Evolutionary conservation across 2,329 filamentous ascomycete genomes (phyloP).

Genomic region (Dactylellina drechsleri): DNA sequence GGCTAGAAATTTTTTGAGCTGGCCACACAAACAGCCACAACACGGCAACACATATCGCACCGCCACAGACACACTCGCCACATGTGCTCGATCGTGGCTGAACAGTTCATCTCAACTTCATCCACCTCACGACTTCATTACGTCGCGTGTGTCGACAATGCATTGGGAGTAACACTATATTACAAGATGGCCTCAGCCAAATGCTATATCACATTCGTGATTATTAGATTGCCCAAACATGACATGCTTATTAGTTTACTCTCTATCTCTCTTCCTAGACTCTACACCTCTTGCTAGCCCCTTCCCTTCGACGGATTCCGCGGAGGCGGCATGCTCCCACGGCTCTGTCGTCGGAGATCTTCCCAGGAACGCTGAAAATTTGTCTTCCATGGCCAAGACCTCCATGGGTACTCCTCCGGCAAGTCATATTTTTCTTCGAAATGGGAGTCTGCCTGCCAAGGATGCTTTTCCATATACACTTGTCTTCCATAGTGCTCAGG

Average conservation of each 20-base stretch:
- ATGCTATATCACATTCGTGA: not conserved
- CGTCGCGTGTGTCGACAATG: not conserved
- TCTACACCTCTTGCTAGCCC: too few relatives aligned
- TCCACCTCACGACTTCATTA: not conserved
- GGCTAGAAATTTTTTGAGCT: conserved; percentile 50
- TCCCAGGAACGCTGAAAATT: too few relatives aligned
- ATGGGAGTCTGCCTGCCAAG: too few relatives aligned
- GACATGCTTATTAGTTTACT: not conserved
- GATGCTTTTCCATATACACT: too few relatives aligned
- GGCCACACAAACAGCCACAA: conserved; percentile 13
- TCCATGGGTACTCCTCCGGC: too few relatives aligned
- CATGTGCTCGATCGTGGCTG: not conserved
- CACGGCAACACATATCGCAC: conserved; percentile 15
- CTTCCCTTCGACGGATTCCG: too few relatives aligned
- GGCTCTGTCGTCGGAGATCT: too few relatives aligned
- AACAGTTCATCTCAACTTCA: conserved; percentile 5
- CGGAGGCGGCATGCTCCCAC: too few relatives aligned
- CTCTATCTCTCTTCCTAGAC: too few relatives aligned
- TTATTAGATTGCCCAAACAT: not conserved
- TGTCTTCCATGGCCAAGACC: too few relatives aligned
- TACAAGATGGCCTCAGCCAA: not conserved
- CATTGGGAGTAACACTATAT: not conserved
- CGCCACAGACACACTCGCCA: conserved; percentile 5
- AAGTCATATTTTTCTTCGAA: too few relatives aligned
- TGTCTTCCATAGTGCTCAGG: too few relatives aligned